Percentiles rank a stretch among this genome's conserved stretches.
Evolutionary conservation across 306 rosid species (phyloP).

Genomic region (Erythrophleum fordii): DNA sequence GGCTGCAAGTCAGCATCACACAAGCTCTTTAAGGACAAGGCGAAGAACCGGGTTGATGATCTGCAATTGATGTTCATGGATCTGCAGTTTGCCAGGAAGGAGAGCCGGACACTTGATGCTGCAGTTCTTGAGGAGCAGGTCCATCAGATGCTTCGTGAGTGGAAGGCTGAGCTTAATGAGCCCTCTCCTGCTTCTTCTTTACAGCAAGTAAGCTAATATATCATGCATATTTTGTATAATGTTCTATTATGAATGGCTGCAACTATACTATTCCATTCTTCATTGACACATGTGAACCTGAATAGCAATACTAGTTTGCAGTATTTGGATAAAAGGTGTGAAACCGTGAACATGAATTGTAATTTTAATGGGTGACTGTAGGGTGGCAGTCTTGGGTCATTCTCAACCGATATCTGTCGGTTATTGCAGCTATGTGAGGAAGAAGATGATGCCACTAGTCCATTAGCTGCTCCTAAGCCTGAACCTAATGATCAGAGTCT

Average conservation of each 20-base stretch:
- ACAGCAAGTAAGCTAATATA: conserved; percentile 79
- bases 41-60: conserved; percentile 96
- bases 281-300: conserved; percentile 30
- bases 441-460: conserved; percentile 99
- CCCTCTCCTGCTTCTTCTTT: conserved; percentile 95
- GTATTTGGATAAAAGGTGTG: not conserved
- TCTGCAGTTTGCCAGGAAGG: conserved; percentile 97
- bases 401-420: conserved; percentile 92
- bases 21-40: conserved; percentile 92
- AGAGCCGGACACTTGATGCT: conserved; percentile 82
- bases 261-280: conserved; percentile 32
- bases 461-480: conserved; percentile 70
- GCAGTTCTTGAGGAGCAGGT: conserved; percentile 94
- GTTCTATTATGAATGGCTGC: conserved; percentile 26
- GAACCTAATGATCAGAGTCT: conserved; percentile 82
- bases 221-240: conserved; percentile 26
- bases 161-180: conserved; percentile 97
- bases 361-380: conserved; percentile 55
- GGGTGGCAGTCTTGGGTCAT: conserved; percentile 98
- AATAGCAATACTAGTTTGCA: conserved; percentile 30
- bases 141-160: conserved; percentile 99
- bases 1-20: conserved; percentile 95
- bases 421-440: conserved; percentile 92
- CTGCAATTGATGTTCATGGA: conserved; percentile 82
- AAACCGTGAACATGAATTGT: conserved; percentile 47